Evolutionary conservation across 768 basidiomycete genomes (phyloP).

Genomic region (Chiua virens): DNA sequence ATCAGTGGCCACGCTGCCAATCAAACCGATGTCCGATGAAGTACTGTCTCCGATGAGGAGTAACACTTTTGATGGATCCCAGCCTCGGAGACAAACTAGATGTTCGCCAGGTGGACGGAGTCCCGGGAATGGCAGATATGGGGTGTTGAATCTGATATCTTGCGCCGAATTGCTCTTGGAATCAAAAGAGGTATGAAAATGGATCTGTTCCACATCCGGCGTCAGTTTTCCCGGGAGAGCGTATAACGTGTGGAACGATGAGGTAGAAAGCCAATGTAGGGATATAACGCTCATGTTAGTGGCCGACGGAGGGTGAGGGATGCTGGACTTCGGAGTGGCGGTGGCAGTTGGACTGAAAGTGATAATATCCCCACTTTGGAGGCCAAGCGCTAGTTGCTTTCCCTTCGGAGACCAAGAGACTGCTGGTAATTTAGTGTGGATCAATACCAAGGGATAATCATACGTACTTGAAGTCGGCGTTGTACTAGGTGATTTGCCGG

Average conservation of each 20-base stretch:
- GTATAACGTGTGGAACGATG: constrained; percentile 69
- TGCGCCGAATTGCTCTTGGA: constrained; percentile 38
- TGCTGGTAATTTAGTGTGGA: constrained; percentile 29
- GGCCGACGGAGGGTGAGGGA: constrained; percentile 55
- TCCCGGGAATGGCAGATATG: constrained; percentile 46
- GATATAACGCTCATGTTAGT: constrained; percentile 48
- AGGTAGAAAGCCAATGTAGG: constrained; percentile 65
- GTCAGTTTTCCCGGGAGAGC: constrained; percentile 40
- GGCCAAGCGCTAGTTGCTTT: constrained; percentile 77
- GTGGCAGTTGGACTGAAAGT: constrained; percentile 62
- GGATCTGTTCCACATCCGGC: constrained; percentile 42
- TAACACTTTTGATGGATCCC: constrained; percentile 45
- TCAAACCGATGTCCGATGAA: constrained; percentile 49
- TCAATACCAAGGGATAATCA: neutral
- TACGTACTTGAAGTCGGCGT: constrained; percentile 62
- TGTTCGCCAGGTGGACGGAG: constrained; percentile 47
- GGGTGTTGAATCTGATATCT: constrained; percentile 39
- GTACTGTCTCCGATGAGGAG: constrained; percentile 50
- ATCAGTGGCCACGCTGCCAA: constrained; percentile 34
- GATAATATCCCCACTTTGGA: constrained; percentile 68
- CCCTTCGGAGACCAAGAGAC: constrained; percentile 88
- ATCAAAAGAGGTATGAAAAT: constrained; percentile 43
- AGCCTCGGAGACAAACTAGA: constrained; percentile 38
- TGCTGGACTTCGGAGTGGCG: constrained; percentile 52
- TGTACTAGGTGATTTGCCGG: constrained; percentile 44